phyloP scores from a whole-genome alignment of 164 flowering plant species.

The Piper longum region DNA sequence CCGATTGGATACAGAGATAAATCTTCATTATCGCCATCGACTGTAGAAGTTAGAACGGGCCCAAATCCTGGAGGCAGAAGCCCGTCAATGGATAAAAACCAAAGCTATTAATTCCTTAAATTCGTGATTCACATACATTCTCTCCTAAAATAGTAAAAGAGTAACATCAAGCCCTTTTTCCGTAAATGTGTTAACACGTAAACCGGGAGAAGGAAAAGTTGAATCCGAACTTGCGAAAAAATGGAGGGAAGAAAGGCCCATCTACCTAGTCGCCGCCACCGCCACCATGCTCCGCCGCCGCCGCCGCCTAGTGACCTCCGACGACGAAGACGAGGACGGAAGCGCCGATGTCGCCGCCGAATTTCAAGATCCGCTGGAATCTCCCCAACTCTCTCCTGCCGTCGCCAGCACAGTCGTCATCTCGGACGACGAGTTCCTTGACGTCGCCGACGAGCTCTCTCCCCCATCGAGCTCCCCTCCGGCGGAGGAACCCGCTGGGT shows the following conservation, averaged over 20 bases:
- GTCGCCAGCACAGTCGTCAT: conserved; percentile 17
- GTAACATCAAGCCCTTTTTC: too few relatives aligned
- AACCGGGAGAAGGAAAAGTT: too few relatives aligned
- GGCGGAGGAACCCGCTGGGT: conserved; percentile 6
- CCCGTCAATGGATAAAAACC: too few relatives aligned
- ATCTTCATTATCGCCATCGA: too few relatives aligned
- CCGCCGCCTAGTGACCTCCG: conserved; percentile 25
- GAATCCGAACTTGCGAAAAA: too few relatives aligned
- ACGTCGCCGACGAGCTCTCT: conserved; percentile 30
- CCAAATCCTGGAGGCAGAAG: too few relatives aligned
- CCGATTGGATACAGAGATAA: too few relatives aligned
- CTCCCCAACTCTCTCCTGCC: not conserved
- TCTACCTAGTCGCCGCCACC: conserved; percentile 10
- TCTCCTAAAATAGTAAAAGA: too few relatives aligned
- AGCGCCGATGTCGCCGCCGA: not conserved
- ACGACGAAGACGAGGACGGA: conserved; percentile 36
- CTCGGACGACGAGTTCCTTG: conserved; percentile 48
- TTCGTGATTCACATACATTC: too few relatives aligned
- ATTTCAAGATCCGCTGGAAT: conserved; percentile 1
- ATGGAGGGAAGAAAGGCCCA: not conserved
- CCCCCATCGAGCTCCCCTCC: conserved; percentile 11
- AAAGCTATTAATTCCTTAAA: too few relatives aligned
- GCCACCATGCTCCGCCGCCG: conserved; percentile 44
- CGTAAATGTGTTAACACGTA: too few relatives aligned
- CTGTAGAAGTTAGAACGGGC: too few relatives aligned